phyloP scores from a whole-genome alignment of 495 filamentous ascomycete genomes.

The Lophium mytilinum region DNA sequence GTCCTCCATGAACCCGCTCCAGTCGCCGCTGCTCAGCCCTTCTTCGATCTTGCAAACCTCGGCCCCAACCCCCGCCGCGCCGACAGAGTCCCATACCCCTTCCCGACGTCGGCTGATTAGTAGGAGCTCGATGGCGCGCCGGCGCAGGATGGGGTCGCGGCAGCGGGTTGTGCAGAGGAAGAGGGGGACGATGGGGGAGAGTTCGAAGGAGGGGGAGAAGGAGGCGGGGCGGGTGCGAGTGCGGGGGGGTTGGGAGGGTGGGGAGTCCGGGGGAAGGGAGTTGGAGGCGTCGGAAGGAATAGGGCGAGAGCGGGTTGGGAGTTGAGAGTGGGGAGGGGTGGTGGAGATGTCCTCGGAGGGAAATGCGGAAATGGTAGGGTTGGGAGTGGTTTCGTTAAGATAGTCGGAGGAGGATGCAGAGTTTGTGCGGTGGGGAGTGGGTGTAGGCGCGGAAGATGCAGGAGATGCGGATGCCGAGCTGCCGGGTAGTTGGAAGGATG shows the following conservation, averaged over 20 bases:
- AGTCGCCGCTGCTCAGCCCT: constrained; percentile 1
- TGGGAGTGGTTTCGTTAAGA: constrained; percentile 4
- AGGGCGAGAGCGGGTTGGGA: background rate
- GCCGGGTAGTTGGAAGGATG: constrained; percentile 4
- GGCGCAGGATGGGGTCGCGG: constrained; percentile 18
- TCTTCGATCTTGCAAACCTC: constrained; percentile 20
- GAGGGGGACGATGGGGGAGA: constrained; percentile 21
- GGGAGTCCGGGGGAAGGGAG: background rate
- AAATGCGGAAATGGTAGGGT: background rate
- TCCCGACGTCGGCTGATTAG: constrained; percentile 18
- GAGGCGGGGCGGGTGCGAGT: constrained; percentile 2
- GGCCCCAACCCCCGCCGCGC: constrained; percentile 18
- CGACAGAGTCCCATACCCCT: constrained; percentile 22
- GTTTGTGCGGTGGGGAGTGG: background rate
- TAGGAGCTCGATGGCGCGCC: constrained; percentile 19
- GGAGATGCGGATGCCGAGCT: constrained; percentile 3
- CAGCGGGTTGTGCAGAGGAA: constrained; percentile 23
- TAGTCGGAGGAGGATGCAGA: background rate
- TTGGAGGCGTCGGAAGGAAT: background rate
- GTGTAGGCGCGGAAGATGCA: constrained; percentile 7
- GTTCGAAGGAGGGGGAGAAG: constrained; percentile 25
- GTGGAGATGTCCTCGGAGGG: background rate
- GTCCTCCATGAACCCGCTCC: no score
- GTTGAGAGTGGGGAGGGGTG: constrained; percentile 13
- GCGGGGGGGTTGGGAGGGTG: background rate